These are phyloP conservation scores for Alternaria arbusti DNA, from an alignment of 2,329 filamentous ascomycete species.

Conservation along the genomic window DNA sequence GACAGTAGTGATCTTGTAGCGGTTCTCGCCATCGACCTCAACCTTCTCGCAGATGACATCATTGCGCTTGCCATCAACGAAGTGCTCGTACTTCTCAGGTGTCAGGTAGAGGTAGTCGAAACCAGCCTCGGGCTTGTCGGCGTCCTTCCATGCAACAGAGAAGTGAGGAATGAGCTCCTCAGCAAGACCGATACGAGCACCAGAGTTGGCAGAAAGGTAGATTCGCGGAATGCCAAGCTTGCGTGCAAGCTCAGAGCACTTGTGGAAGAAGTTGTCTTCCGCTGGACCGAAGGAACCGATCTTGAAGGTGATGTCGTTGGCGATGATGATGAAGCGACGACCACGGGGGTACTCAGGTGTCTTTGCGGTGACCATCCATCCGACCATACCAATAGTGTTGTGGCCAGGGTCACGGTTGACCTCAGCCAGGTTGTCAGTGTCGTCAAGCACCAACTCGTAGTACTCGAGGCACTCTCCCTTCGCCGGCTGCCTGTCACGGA, in stretches of 20 bases:
- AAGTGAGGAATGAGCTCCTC: conserved; percentile 97
- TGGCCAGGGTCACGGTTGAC: conserved; percentile 94
- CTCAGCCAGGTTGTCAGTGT: conserved; percentile 88
- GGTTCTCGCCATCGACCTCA: conserved; percentile 83
- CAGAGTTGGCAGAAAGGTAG: conserved; percentile 98
- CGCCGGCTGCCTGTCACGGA: conserved; percentile 81
- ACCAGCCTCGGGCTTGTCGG: conserved; percentile 78
- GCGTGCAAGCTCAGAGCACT: conserved; percentile 95
- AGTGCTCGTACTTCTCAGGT: conserved; percentile 82
- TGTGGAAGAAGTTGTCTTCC: conserved; percentile 98
- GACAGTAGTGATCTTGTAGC: conserved; percentile 93
- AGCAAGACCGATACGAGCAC: conserved; percentile 94
- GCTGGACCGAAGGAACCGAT: conserved; percentile 96
- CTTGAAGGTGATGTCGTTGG: conserved; percentile 99
- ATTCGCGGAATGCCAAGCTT: conserved; percentile 95
- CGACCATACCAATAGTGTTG: conserved; percentile 97
- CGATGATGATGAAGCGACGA: conserved; percentile 91
- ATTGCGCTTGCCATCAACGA: conserved; percentile 76
- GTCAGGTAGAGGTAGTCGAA: conserved; percentile 98
- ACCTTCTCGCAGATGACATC: conserved; percentile 89
- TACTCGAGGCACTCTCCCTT: conserved; percentile 92
- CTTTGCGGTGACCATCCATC: conserved; percentile 92
- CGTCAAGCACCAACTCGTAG: conserved; percentile 92
- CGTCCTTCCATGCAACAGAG: conserved; percentile 95
- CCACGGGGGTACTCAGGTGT: conserved; percentile 95